Conservation (phyloP, 1,284 basidiomycete species). For the Takashimella koratensis region DNA sequence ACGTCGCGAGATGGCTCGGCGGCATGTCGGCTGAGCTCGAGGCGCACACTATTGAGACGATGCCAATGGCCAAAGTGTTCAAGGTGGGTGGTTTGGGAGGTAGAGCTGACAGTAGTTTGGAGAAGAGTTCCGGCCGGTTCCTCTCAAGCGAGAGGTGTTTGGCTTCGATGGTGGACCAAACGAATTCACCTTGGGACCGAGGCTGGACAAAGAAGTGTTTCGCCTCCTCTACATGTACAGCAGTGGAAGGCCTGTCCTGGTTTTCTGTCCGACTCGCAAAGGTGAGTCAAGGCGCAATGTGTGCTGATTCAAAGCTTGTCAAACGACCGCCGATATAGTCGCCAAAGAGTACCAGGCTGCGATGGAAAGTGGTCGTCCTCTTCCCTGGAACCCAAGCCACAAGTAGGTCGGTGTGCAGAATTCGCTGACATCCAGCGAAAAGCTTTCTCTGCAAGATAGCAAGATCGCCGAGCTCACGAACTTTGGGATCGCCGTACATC, state of each 20-base stretch:
- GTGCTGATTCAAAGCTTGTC: conserved; percentile 25
- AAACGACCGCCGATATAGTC: conserved; percentile 65
- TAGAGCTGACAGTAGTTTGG: conserved; percentile 62
- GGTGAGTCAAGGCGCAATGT: conserved; percentile 50
- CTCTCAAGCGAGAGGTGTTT: conserved; percentile 66
- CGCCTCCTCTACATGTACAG: conserved; percentile 65
- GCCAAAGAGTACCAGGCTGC: conserved; percentile 65
- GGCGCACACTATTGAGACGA: conserved; percentile 13
- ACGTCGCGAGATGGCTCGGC: conserved; percentile 83
- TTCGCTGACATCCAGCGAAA: conserved; percentile 7
- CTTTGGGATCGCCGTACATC: conserved; percentile 53
- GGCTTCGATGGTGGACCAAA: conserved; percentile 61
- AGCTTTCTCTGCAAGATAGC: conserved; percentile 26
- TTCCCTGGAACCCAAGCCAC: conserved; percentile 63
- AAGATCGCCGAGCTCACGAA: conserved; percentile 29
- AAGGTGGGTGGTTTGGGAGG: conserved; percentile 55
- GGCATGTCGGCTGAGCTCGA: conserved; percentile 3
- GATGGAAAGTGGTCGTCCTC: conserved; percentile 51
- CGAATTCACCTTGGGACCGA: conserved; percentile 71
- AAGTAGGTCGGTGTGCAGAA: conserved; percentile 48
- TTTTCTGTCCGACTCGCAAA: conserved; percentile 84
- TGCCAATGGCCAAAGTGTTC: conserved; percentile 63
- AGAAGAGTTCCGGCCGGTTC: conserved; percentile 83
- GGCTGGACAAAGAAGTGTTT: conserved; percentile 72
- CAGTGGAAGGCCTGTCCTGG: conserved; percentile 69